A percentile compares a stretch with the other conserved stretches of the same genome.
Evolutionary conservation across 2,329 filamentous ascomycete species (phyloP).

Genomic region (Neocucurbitaria cava): DNA sequence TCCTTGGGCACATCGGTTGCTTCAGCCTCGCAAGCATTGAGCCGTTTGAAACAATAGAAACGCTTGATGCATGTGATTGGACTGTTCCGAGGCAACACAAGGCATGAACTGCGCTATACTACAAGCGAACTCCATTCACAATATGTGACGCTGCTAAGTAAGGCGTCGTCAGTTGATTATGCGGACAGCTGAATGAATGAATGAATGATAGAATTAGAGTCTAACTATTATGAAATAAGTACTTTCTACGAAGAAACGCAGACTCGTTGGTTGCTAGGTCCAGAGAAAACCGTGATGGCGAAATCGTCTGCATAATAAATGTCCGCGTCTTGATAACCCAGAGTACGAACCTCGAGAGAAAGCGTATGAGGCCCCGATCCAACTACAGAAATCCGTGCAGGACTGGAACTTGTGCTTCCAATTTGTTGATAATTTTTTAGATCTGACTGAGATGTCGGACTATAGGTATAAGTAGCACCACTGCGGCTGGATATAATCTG

Average conservation of each 20-base stretch:
- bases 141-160: background rate
- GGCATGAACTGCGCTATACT: background rate
- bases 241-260: background rate
- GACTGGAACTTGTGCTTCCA: background rate
- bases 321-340: background rate
- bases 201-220: background rate
- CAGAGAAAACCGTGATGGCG: background rate
- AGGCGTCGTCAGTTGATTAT: background rate
- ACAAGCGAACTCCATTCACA: background rate
- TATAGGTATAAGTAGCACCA: no score
- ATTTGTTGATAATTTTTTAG: background rate
- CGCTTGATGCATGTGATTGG: constrained; percentile 11
- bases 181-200: background rate
- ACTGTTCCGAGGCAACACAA: background rate
- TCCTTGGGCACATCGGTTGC: constrained; percentile 18
- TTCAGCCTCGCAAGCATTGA: constrained; percentile 16
- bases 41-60: constrained; percentile 23
- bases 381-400: background rate
- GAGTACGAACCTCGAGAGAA: background rate
- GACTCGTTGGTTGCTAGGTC: background rate
- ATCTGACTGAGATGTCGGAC: background rate
- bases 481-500: no score
- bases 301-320: background rate
- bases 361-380: background rate
- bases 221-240: background rate